Evolutionary conservation across 2,329 filamentous ascomycete genomes (phyloP).

Genomic region (Pyrenophora tritici-repentis): DNA sequence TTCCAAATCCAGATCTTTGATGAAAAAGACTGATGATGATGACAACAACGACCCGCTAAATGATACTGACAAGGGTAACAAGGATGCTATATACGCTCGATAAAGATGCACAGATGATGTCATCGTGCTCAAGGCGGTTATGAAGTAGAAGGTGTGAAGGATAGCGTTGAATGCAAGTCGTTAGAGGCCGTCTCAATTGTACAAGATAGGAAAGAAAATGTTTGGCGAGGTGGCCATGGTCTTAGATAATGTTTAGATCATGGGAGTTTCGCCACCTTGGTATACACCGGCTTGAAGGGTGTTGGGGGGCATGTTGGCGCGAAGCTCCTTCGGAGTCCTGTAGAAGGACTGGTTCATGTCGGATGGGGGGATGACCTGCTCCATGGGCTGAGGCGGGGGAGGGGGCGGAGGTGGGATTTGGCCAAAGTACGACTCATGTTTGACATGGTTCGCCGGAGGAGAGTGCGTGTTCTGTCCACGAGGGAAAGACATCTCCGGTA

Average conservation of each 20-base stretch:
- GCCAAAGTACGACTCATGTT: constrained; percentile 35
- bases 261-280: constrained; percentile 38
- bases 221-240: background rate
- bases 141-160: constrained; percentile 16
- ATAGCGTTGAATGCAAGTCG: constrained; percentile 33
- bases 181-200: constrained; percentile 38
- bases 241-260: constrained; percentile 34
- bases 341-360: constrained; percentile 37
- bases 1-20: constrained; percentile 12
- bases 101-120: constrained; percentile 16
- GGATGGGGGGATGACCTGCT: constrained; percentile 49
- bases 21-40: background rate
- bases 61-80: background rate
- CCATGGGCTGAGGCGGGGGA: constrained; percentile 45
- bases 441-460: constrained; percentile 32
- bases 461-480: constrained; percentile 34
- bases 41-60: background rate
- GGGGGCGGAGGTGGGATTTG: constrained; percentile 45
- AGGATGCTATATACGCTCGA: constrained; percentile 28
- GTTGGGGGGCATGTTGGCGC: constrained; percentile 57
- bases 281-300: constrained; percentile 52
- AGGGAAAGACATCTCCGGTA: constrained; percentile 43
- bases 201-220: constrained; percentile 2
- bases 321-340: constrained; percentile 53
- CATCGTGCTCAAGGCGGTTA: constrained; percentile 5